Evolutionary conservation across 768 basidiomycete genomes (phyloP).

Genomic region (Hypholoma sublateritium): DNA sequence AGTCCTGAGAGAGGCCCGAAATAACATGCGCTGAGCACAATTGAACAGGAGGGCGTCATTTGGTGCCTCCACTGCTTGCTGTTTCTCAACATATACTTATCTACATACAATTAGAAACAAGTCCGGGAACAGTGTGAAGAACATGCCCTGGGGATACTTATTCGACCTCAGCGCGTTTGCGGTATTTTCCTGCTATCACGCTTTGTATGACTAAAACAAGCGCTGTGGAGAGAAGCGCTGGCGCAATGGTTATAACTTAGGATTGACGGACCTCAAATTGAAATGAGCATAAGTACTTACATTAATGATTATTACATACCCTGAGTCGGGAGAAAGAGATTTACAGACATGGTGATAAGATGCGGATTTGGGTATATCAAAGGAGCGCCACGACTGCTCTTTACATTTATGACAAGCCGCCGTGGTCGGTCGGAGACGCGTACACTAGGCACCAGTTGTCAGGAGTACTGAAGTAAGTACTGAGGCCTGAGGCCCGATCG

Average conservation of each 20-base stretch:
- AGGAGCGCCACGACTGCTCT: neutral
- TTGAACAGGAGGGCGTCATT: conserved; percentile 60
- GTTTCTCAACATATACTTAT: conserved; percentile 68
- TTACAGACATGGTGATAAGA: no score
- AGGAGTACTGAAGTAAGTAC: no score
- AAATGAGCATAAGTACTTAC: no score
- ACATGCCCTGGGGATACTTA: conserved; percentile 73
- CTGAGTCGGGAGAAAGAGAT: conserved; percentile 31
- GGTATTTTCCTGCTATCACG: conserved; percentile 33
- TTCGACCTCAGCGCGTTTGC: conserved; percentile 51
- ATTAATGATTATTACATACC: no score
- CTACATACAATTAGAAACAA: neutral
- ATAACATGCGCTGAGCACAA: conserved; percentile 73
- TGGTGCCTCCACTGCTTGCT: conserved; percentile 49
- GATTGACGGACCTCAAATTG: no score
- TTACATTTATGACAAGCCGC: neutral
- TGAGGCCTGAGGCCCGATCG: no score
- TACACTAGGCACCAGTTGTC: neutral
- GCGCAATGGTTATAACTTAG: no score
- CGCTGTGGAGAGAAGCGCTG: conserved; percentile 51
- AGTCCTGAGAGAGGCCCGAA: no score
- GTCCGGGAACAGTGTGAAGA: neutral
- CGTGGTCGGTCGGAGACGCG: neutral
- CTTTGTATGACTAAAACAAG: conserved; percentile 53
- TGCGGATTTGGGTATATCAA: neutral